Evolutionary conservation across 192 early-diverging fungal genomes (phyloP), one percentile per base, ranked within the genome.

Genomic region (Podochytrium sp.): DNA sequence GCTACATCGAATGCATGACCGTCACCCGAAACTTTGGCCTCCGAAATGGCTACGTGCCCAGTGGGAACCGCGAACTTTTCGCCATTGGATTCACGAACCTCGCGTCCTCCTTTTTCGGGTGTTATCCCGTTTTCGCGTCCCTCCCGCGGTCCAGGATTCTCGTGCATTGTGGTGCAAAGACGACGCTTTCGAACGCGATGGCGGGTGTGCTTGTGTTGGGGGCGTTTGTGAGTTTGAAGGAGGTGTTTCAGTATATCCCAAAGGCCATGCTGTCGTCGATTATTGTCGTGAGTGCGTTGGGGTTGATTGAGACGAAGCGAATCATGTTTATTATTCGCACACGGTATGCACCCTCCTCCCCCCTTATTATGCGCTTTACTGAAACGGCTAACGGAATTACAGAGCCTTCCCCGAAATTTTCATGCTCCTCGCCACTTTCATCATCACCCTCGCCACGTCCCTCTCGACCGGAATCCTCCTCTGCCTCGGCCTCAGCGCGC

Each of bases 111-210:
- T 69, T 82, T 51, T 62, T 85, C 42, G 80, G 83, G 4, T 61
- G 73, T 49, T 79, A 79, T 65, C 77, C 76, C 84, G 23, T 93
- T 5, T 96, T 92, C 79, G 95, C 92, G 3, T 95, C 93, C 29
- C 86, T 98, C 39, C 91, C 96, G 4, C 90, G 96, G 50, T 96
- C 94, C 76, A 90, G 92, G 74, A 91, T 97, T 65, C 92, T 93
- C 47, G 94, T 96, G 65, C 87, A 87, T 63, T 90, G 94, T n/a
- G 92, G 91, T 29, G 94, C 92, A 2, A 85, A 79, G 27, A 93
- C 94, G 49, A 96, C 93, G 68, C 73, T 97, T 30, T 84, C 92
- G 1, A 91, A 92, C 5, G 80, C 96, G 3, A 81, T 96, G 52
- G 82, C 92, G 12, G 90, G 88, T 0, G 50, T 83, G 0, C 76